A percentile compares a stretch with the other conserved stretches of the same genome.
phyloP scores from a whole-genome alignment of 2,329 filamentous ascomycete genomes.

The Aphanocladium album region DNA sequence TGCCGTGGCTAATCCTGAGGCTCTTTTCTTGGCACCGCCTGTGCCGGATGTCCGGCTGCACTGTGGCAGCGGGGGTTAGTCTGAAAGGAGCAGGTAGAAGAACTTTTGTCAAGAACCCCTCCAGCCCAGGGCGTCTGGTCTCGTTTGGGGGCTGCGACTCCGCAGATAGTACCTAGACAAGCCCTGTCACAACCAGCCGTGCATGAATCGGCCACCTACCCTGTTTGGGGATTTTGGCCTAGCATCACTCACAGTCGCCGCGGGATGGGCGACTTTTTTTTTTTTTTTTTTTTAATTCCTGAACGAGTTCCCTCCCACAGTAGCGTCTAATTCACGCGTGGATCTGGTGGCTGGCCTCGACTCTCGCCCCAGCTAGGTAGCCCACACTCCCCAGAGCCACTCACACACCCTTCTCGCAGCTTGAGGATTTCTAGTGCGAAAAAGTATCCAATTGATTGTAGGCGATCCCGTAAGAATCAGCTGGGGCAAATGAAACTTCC shows the following conservation, averaged over 20 bases:
- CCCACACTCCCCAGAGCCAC: background rate
- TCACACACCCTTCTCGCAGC: background rate
- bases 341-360: background rate
- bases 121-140: background rate
- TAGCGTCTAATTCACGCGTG: constrained; percentile 5
- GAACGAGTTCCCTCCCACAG: background rate
- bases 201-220: background rate
- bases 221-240: background rate
- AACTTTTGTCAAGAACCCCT: background rate
- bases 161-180: background rate
- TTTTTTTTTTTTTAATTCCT: too few species aligned
- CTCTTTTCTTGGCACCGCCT: background rate
- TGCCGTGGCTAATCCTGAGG: background rate
- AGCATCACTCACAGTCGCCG: background rate
- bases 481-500: constrained; percentile 1
- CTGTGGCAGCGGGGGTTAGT: background rate
- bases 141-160: background rate
- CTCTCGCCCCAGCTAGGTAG: background rate
- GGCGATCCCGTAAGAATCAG: constrained; percentile 4
- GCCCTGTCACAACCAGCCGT: background rate
- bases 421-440: background rate
- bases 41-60: background rate
- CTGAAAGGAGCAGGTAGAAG: background rate
- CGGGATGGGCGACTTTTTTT: background rate
- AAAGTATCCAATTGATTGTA: background rate